Evolutionary conservation across 2,329 filamentous ascomycete genomes (phyloP), one percentile per base, ranked within the genome.

Genomic region (Colletotrichum lupini): DNA sequence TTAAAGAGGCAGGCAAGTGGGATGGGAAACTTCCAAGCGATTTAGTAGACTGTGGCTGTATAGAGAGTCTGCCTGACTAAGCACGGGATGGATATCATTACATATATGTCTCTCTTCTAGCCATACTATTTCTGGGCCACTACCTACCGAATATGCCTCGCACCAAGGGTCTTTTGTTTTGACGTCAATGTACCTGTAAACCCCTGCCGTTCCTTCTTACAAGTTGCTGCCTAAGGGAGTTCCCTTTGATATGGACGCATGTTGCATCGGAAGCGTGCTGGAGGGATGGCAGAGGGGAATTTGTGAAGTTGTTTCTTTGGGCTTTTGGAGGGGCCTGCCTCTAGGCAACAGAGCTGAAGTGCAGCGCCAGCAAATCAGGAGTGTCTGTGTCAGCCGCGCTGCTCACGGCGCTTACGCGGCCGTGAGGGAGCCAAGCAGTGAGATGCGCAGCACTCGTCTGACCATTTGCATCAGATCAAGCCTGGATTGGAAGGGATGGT

Each of bases 351-450:
- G 60, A 30, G 67, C 56, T 66, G 57, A 59, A 49, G 14, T 53
- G 32, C 35, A 26, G 46, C 22, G 26, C 24, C 24, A 26, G 60
- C 70, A 60, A 61, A 66, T 73, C 60, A 66, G 26, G 60, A 14
- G 30, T 28, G 19, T 19, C 28, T 22, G 16, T 8, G 19, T 14
- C 22, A 46, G 37, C 26, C 37, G 26, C 26, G 37, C 49, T 71
- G 71, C 71, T 73, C 65, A 73, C 71, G 67, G 56, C 49, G 71
- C 71, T 73, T 71, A 73, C 71, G 67, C 46, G 71, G 71, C 71
- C 49, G 14, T 55, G 60, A 65, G 49, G 49, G 67, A 49, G 71
- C 67, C 70, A 73, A 66, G 59, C 26, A 28, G 22, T 14, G 19
- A 26, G 62, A 65, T 52, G 62, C 32, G 62, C 35, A 65, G 61